phyloP scores from a whole-genome alignment of 139 green algal genomes.

The Limnomonas spitsbergensis region DNA sequence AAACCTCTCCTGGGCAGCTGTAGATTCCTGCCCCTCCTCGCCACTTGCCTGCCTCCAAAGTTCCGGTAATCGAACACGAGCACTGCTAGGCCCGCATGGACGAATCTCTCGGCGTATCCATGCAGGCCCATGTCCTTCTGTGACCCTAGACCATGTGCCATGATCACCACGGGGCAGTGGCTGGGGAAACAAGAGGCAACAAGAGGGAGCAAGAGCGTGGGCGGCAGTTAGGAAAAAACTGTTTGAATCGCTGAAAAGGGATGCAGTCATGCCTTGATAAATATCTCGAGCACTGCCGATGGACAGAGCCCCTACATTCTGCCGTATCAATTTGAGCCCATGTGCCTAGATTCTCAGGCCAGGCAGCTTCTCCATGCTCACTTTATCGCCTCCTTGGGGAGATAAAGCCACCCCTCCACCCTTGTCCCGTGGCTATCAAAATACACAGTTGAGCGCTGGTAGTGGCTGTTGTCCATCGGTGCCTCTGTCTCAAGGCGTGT shows the following conservation, averaged over 20 bases:
- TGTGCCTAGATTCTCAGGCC: background rate
- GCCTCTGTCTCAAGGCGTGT: background rate
- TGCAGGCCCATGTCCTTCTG: slow-evolving; percentile 56
- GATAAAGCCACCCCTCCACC: slow-evolving; percentile 52
- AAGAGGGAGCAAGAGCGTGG: too few relatives aligned
- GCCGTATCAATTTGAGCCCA: background rate
- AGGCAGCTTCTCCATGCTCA: too few relatives aligned
- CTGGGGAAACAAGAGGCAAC: too few relatives aligned
- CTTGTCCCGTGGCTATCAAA: background rate
- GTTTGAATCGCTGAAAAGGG: background rate
- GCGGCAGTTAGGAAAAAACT: background rate
- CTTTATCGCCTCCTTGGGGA: slow-evolving; percentile 15
- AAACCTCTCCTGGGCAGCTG: too few relatives aligned
- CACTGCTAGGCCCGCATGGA: slow-evolving; percentile 25
- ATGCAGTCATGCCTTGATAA: background rate
- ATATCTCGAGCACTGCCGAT: background rate
- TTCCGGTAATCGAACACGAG: slow-evolving; percentile 60
- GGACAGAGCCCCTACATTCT: too few relatives aligned
- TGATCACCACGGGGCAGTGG: slow-evolving; percentile 38
- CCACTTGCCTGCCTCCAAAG: slow-evolving; percentile 44
- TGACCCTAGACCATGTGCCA: slow-evolving; percentile 47
- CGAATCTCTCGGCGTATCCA: slow-evolving; percentile 39
- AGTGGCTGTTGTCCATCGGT: background rate
- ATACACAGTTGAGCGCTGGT: background rate
- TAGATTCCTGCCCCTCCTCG: background rate